Evolutionary conservation across 2,329 filamentous ascomycete species (phyloP), one percentile per base, ranked within the genome.

Genomic region (Fusarium caatingaense): DNA sequence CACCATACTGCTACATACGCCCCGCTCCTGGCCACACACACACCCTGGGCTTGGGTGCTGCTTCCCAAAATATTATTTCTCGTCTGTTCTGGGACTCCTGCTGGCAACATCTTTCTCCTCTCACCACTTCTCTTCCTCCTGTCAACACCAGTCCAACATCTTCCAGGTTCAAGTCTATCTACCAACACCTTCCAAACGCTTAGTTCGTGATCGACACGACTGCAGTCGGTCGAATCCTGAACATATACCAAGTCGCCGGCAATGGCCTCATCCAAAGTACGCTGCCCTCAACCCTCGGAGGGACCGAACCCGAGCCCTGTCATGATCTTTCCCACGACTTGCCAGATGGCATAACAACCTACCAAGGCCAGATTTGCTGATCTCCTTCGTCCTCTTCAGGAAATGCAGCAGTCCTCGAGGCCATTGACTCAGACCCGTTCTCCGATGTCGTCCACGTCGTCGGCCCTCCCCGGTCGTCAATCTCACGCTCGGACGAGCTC

Each of bases 401-500:
- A 90, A 83, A 88, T 89, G 79, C 86, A 87, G 78, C 84, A 89
- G 78, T 84, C 89, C 73, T 88, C 89, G 76, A 88, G 91, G 80
- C 90, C 91, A 81, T 85, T 92, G 78, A 85, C 85, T 79, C 88
- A 88, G 77, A 83, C 88, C 78, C 87, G 88, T 71, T 85, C 86
- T 60, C 87, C 88, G 53, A 83, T 89, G 75, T 85, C 89, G 76
- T 85, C 85, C 76, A 84, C 85, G 75, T 84, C 85, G 72, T 89
- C 90, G 69, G 87, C 84, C 74, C 85, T 91, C 53, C 84, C 82
- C 55, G 80, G 78, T 72, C 90, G 90, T 72, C 86, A 89, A 77
- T 83, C 87, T 71, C 89, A 92, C 82, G 88, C 89, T 68, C 91
- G 94, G 77, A 90, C 89, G 74, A 93, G 94, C 83, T 93, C 93